Evolutionary conservation across 2,329 filamentous ascomycete species (phyloP).

Genomic region (Colletotrichum tofieldiae): DNA sequence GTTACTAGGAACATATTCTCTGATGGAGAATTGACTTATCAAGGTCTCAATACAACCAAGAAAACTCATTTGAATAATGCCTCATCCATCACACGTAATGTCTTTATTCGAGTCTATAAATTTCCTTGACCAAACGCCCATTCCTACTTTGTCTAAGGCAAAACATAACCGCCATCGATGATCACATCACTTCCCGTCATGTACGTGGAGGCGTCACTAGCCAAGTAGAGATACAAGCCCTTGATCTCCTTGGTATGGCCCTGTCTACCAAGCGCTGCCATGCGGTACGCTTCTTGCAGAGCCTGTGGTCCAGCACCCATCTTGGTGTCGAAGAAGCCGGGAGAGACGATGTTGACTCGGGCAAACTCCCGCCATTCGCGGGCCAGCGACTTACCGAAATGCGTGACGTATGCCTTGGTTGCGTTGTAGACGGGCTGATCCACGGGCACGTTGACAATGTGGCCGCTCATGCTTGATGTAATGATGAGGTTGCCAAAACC

Average conservation of each 20-base stretch:
- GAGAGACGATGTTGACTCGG: constrained; percentile 69
- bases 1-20: no score
- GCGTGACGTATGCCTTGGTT: constrained; percentile 69
- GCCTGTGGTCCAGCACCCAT: constrained; percentile 63
- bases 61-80: no score
- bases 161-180: constrained; percentile 59
- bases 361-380: constrained; percentile 72
- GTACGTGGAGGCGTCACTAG: constrained; percentile 66
- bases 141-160: constrained; percentile 26
- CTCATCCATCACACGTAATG: background rate
- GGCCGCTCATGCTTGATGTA: constrained; percentile 65
- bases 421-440: constrained; percentile 65
- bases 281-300: constrained; percentile 63
- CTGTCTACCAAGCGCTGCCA: constrained; percentile 69
- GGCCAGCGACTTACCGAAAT: constrained; percentile 69
- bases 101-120: background rate
- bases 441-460: constrained; percentile 66
- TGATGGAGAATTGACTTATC: no score
- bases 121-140: background rate
- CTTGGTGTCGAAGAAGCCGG: constrained; percentile 70
- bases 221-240: constrained; percentile 69
- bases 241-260: constrained; percentile 78
- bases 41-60: no score
- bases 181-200: constrained; percentile 66
- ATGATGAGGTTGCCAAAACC: constrained; percentile 67